phyloP scores from a whole-genome alignment of 495 filamentous ascomycete genomes.

The Neurospora sp. region DNA sequence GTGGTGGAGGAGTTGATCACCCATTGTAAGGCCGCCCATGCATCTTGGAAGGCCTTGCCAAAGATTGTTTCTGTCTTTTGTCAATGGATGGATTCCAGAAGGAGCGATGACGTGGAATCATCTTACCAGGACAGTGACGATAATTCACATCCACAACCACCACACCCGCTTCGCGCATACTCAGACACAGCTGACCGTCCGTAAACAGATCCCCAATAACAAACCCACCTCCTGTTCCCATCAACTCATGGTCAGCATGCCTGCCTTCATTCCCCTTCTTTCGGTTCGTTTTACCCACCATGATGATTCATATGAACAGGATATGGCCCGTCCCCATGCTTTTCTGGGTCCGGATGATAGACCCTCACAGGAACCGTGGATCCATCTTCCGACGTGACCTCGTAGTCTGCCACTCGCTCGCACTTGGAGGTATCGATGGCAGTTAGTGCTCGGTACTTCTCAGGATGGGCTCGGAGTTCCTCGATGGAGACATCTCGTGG shows the following conservation, averaged over 20 bases:
- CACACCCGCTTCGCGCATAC: slow-evolving; percentile 32
- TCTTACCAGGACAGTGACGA: slow-evolving; percentile 36
- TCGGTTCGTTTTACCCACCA: slow-evolving; percentile 14
- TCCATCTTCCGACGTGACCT: slow-evolving; percentile 31
- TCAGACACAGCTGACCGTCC: slow-evolving; percentile 35
- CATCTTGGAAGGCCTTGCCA: slow-evolving; percentile 38
- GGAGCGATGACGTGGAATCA: not conserved
- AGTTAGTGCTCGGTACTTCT: slow-evolving; percentile 24
- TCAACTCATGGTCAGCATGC: not conserved
- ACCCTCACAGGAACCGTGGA: slow-evolving; percentile 30
- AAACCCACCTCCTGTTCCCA: slow-evolving; percentile 26
- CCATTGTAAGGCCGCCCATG: slow-evolving; percentile 34
- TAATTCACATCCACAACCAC: slow-evolving; percentile 43
- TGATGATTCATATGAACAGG: slow-evolving; percentile 41
- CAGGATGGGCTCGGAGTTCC: slow-evolving; percentile 29
- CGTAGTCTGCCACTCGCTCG: slow-evolving; percentile 26
- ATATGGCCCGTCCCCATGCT: slow-evolving; percentile 30
- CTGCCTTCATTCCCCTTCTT: not conserved
- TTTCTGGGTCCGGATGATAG: slow-evolving; percentile 33
- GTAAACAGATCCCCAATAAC: slow-evolving; percentile 37
- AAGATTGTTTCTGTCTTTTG: slow-evolving; percentile 27
- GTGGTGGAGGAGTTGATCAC: slow-evolving; percentile 22
- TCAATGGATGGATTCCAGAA: not conserved
- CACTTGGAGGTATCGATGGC: slow-evolving; percentile 25
- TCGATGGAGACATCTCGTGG: slow-evolving; percentile 34